A percentile compares a stretch with the other conserved stretches of the same genome.
Evolutionary conservation across 2,329 filamentous ascomycete genomes (phyloP).

Genomic region (Aspergillus uvarum): DNA sequence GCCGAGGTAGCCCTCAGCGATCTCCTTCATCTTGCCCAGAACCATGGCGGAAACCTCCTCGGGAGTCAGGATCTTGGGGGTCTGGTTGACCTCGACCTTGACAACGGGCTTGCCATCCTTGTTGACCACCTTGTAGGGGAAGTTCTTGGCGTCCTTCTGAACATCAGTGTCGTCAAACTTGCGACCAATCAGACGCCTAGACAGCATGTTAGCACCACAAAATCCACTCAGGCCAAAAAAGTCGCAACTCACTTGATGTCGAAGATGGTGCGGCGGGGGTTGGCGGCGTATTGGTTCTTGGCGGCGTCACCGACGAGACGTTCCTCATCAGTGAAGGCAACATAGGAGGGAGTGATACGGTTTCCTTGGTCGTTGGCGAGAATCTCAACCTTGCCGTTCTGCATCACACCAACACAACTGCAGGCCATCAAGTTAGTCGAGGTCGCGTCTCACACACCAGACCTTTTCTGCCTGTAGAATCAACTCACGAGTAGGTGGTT

Average conservation of each 20-base stretch:
- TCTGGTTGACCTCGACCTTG: slow-evolving; percentile 61
- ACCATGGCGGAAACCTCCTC: slow-evolving; percentile 69
- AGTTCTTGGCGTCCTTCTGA: slow-evolving; percentile 94
- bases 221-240: slow-evolving; percentile 19
- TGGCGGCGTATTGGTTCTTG: slow-evolving; percentile 88
- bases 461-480: neutral
- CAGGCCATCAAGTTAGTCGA: slow-evolving; percentile 39
- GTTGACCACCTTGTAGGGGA: slow-evolving; percentile 90
- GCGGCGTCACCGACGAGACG: slow-evolving; percentile 95
- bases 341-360: slow-evolving; percentile 92
- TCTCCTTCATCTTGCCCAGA: slow-evolving; percentile 66
- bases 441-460: neutral
- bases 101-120: slow-evolving; percentile 89
- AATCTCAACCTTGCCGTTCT: slow-evolving; percentile 92
- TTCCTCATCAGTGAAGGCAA: slow-evolving; percentile 96
- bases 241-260: slow-evolving; percentile 87
- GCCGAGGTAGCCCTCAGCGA: slow-evolving; percentile 62
- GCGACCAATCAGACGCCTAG: slow-evolving; percentile 78
- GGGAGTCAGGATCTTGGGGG: slow-evolving; percentile 63
- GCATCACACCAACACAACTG: slow-evolving; percentile 92
- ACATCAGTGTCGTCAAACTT: slow-evolving; percentile 83
- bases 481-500: slow-evolving; percentile 66
- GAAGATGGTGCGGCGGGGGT: slow-evolving; percentile 74
- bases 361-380: slow-evolving; percentile 95
- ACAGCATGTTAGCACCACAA: slow-evolving; percentile 10